A percentile compares a stretch with the other conserved stretches of the same genome.
Conservation (phyloP, 257 asterid species). For the Capsicum rhomboideum region DNA sequence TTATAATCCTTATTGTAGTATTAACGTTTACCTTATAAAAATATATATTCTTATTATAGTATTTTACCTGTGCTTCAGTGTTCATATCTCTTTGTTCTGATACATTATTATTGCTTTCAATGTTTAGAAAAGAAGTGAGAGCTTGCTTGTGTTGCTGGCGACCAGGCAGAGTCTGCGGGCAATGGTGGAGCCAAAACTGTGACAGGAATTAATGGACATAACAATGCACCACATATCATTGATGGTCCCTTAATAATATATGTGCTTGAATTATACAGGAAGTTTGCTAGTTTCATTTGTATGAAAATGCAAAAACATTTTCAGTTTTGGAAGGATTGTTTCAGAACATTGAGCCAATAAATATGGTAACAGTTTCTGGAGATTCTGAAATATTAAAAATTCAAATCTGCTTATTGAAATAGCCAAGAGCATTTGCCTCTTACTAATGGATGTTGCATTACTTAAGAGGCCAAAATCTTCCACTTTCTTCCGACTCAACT, state of each 20-base stretch:
- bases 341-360: conserved; percentile 78
- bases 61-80: not conserved
- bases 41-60: too few relatives aligned
- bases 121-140: conserved; percentile 51
- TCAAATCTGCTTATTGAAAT: conserved; percentile 17
- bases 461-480: too few relatives aligned
- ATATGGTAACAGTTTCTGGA: conserved; percentile 35
- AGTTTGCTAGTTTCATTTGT: conserved; percentile 78
- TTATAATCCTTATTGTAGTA: not conserved
- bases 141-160: conserved; percentile 41
- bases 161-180: conserved; percentile 38
- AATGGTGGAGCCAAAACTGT: conserved; percentile 33
- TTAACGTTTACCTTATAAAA: not conserved
- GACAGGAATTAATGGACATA: conserved; percentile 29
- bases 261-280: too few relatives aligned
- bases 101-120: not conserved
- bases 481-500: too few relatives aligned
- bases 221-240: not conserved
- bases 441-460: conserved; percentile 81
- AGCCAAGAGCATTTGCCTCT: conserved; percentile 73
- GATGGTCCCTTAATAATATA: too few relatives aligned
- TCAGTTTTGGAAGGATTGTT: conserved; percentile 58
- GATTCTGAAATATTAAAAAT: not conserved
- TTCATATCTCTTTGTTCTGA: not conserved
- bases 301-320: conserved; percentile 64